Base-by-base conservation (phyloP, 768 basidiomycete species). In the Macrolepiota fuliginosa region DNA sequence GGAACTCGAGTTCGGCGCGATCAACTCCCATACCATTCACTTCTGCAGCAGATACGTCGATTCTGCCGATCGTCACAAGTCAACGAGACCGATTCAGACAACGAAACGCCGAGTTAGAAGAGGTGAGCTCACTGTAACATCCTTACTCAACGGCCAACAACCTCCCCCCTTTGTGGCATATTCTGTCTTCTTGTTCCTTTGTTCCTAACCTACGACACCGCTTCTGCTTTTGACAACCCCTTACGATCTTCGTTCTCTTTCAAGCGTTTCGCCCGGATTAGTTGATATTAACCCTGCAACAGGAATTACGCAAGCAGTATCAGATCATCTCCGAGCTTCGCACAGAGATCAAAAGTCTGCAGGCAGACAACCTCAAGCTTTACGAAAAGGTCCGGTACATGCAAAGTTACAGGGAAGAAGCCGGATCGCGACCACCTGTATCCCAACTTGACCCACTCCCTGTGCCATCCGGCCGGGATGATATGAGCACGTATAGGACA, bases 361-460 rank as follows among this genome's bases (percentile, higher is more conserved):
- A 98, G 74, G 82, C 88, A 1, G 97, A 98, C 74, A 99, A 98
- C 71, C 84, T 99, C 49, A 98, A 99, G 73, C 78, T 98, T 62
- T 98, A 98, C 74, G 97, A 98, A 75, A 99, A 98, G 78, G 96
- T 98, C 55, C 88, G 96, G 63, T 98, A 98, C 72, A 97, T 98
- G 89, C 96, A 98, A 72, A 93, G 90, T 63, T 99, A 98, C 69
- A 84, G 92, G 17, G 92, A 94, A 69, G 90, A 92, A 39, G 76
- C 82, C 29, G 79, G 77, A 11, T 76, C 76, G 32, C 79, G 85
- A 42, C 81, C 57, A 27, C 56, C 81, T 15, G 81, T 84, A 13
- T 84, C 86, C 24, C 89, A 91, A 65, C 80, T 90, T 54, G 87
- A 87, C 68, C 90, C 88, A 12, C 74, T 90, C 1, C 89, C 90